phyloP scores from a whole-genome alignment of 2,329 filamentous ascomycete genomes.

The Dryadomyces quercivorus region DNA sequence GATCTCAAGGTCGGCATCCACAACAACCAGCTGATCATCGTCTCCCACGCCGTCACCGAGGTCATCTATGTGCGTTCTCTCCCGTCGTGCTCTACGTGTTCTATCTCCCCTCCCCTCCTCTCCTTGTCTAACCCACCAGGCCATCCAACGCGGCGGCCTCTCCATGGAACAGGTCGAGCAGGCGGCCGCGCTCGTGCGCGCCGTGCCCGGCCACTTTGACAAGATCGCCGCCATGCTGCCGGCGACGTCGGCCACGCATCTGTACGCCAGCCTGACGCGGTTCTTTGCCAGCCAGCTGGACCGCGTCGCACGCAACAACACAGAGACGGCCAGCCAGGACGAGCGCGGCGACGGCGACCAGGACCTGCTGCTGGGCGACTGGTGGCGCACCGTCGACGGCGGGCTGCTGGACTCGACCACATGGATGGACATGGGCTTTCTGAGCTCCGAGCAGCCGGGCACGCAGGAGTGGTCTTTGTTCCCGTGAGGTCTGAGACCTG shows the following conservation, averaged over 20 bases:
- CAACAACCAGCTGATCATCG: conserved; percentile 17
- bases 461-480: conserved; percentile 1
- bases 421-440: conserved; percentile 13
- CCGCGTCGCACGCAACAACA: conserved; percentile 9
- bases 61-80: conserved; percentile 8
- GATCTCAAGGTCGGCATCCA: conserved; percentile 15
- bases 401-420: conserved; percentile 10
- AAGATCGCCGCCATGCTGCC: conserved; percentile 10
- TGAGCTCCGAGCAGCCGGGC: conserved; percentile 10
- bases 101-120: neutral
- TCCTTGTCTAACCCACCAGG: neutral
- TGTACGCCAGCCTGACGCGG: conserved; percentile 11
- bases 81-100: neutral
- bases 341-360: conserved; percentile 8
- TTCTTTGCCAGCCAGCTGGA: conserved; percentile 12
- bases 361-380: conserved; percentile 10
- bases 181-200: conserved; percentile 8
- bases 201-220: conserved; percentile 11
- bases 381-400: conserved; percentile 12
- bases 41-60: conserved; percentile 16
- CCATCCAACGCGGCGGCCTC: conserved; percentile 10
- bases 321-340: conserved; percentile 3
- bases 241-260: conserved; percentile 9
- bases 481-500: neutral
- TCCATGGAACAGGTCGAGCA: conserved; percentile 7